Evolutionary conservation across 2,329 filamentous ascomycete genomes (phyloP).

Genomic region (Pseudopyricularia cyperi): DNA sequence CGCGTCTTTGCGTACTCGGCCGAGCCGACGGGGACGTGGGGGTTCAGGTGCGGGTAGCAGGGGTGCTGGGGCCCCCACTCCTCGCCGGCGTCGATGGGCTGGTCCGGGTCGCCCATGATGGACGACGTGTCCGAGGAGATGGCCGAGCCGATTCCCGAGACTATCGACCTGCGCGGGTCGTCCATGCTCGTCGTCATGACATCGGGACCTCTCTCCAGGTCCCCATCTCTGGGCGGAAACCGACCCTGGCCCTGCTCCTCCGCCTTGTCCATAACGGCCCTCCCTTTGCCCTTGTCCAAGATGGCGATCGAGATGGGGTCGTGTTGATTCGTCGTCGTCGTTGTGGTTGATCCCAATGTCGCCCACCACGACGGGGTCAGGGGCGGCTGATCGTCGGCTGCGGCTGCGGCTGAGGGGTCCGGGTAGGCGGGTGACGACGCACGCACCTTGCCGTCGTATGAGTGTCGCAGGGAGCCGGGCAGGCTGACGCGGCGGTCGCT

Average conservation of each 20-base stretch:
- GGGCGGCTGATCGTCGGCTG: not conserved
- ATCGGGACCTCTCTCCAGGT: constrained; percentile 42
- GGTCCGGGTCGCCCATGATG: constrained; percentile 48
- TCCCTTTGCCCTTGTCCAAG: constrained; percentile 20
- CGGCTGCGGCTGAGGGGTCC: not conserved
- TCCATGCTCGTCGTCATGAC: constrained; percentile 11
- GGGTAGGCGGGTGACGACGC: constrained; percentile 7
- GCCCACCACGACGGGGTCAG: not conserved
- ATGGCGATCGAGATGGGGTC: not conserved
- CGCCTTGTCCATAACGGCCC: constrained; percentile 26
- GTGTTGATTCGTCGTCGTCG: not conserved
- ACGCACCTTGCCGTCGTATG: constrained; percentile 35
- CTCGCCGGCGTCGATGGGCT: constrained; percentile 55
- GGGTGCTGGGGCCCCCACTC: constrained; percentile 91
- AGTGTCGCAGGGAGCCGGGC: constrained; percentile 38
- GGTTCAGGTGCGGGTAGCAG: constrained; percentile 86
- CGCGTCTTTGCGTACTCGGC: constrained; percentile 65
- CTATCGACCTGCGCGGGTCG: constrained; percentile 30
- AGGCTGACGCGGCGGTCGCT: constrained; percentile 37
- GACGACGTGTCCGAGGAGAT: constrained; percentile 45
- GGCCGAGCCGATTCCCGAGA: constrained; percentile 39
- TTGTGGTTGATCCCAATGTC: not conserved
- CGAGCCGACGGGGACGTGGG: constrained; percentile 71
- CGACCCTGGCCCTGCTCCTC: constrained; percentile 19
- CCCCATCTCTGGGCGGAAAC: constrained; percentile 26